A percentile compares a stretch with the other conserved stretches of the same genome.
These are phyloP conservation scores for Hanseniaspora jakobsenii DNA, from an alignment of 805 yeast species.

Conservation along the genomic window DNA sequence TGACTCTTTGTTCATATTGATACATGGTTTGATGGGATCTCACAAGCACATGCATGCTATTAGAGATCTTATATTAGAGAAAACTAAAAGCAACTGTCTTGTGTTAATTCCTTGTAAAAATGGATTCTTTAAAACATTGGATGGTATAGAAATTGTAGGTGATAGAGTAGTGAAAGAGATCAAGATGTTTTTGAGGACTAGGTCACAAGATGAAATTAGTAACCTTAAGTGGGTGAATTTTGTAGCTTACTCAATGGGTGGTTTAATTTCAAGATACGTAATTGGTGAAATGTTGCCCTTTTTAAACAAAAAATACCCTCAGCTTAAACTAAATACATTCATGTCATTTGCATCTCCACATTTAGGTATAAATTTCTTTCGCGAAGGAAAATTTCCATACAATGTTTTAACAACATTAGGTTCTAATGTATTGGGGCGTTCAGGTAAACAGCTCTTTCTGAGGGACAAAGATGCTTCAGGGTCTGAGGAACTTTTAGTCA, in stretches of 20 bases:
- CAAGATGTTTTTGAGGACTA: slow-evolving; percentile 31
- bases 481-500: slow-evolving; percentile 16
- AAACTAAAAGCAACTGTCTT: slow-evolving; percentile 32
- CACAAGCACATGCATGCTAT: slow-evolving; percentile 44
- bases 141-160: slow-evolving; percentile 68
- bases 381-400: slow-evolving; percentile 25
- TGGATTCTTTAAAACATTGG: slow-evolving; percentile 65
- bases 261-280: slow-evolving; percentile 67
- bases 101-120: slow-evolving; percentile 47
- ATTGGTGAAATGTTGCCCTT: slow-evolving; percentile 49
- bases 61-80: slow-evolving; percentile 33
- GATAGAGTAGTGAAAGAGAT: slow-evolving; percentile 61
- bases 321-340: slow-evolving; percentile 30
- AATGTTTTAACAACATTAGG: slow-evolving; percentile 40
- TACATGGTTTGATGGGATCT: slow-evolving; percentile 74
- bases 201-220: slow-evolving; percentile 21
- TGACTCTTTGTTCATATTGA: slow-evolving; percentile 53
- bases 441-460: slow-evolving; percentile 67
- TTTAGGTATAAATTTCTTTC: slow-evolving; percentile 46
- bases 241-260: slow-evolving; percentile 84
- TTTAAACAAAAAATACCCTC: slow-evolving; percentile 3
- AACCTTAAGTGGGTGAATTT: slow-evolving; percentile 48
- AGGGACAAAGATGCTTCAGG: slow-evolving; percentile 25
- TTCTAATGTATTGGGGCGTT: slow-evolving; percentile 43
- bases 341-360: slow-evolving; percentile 73